A percentile compares a stretch with the other conserved stretches of the same genome.
Evolutionary conservation across 257 asterid species (phyloP).

Genomic region (Primulina huaijiensis): DNA sequence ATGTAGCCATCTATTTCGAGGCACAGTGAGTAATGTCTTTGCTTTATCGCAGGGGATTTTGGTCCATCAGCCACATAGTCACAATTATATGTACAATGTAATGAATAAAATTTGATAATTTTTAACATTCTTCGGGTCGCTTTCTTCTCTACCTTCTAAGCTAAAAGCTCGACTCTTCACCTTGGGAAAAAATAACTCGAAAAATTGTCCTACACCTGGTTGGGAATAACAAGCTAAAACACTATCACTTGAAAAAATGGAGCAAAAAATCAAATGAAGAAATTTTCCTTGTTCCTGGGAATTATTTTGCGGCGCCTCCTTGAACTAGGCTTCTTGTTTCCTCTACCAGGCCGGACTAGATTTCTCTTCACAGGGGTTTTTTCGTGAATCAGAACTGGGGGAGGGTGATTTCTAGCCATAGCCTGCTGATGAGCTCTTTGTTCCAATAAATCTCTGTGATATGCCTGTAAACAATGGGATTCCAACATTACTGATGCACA

Average conservation of each 20-base stretch:
- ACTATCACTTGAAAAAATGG: constrained; percentile 32
- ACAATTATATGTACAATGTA: constrained; percentile 35
- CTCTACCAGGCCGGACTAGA: constrained; percentile 52
- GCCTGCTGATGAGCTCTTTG: constrained; percentile 58
- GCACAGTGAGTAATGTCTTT: no score
- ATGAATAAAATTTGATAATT: constrained; percentile 24
- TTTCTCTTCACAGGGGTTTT: constrained; percentile 30
- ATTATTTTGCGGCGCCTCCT: constrained; percentile 65
- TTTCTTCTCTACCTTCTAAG: constrained; percentile 24
- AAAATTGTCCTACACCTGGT: constrained; percentile 30
- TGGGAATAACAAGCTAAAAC: constrained; percentile 21
- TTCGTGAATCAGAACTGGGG: constrained; percentile 37
- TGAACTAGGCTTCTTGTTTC: constrained; percentile 58
- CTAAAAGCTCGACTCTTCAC: constrained; percentile 18
- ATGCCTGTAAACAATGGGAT: constrained; percentile 50
- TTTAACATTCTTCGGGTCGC: constrained; percentile 19
- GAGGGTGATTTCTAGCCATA: constrained; percentile 30
- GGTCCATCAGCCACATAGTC: constrained; percentile 7
- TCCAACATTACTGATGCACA: constrained; percentile 19
- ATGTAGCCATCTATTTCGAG: neutral
- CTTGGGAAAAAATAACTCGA: neutral
- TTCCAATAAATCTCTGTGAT: constrained; percentile 82
- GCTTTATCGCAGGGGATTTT: neutral
- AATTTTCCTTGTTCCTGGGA: constrained; percentile 41
- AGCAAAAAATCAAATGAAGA: constrained; percentile 36